Evolutionary conservation across 495 filamentous ascomycete species (phyloP).

Genomic region (Thozetella sp.): DNA sequence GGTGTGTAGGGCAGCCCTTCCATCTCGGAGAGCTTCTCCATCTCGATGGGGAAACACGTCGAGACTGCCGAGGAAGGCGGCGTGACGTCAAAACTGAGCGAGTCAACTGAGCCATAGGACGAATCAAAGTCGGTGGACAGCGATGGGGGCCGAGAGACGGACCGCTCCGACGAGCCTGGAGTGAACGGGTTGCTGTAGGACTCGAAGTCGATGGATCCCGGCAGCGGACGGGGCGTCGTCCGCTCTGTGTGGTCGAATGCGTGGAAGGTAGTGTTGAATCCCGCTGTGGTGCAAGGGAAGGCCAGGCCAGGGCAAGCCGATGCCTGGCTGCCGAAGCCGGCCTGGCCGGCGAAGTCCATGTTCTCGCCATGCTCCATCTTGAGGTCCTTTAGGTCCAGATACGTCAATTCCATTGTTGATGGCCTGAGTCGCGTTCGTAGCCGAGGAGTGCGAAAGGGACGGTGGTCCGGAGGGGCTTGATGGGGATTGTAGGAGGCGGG

Average conservation of each 20-base stretch:
- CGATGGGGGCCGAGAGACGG: neutral
- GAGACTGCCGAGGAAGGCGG: conserved; percentile 36
- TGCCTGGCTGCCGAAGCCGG: conserved; percentile 18
- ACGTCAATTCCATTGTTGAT: conserved; percentile 14
- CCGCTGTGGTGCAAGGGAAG: conserved; percentile 12
- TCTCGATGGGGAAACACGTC: conserved; percentile 31
- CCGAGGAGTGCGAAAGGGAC: conserved; percentile 7
- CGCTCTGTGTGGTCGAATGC: conserved; percentile 3
- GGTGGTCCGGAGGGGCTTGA: neutral
- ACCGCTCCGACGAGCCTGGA: conserved; percentile 16
- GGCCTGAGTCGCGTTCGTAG: neutral
- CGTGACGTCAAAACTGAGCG: conserved; percentile 24
- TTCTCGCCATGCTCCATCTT: conserved; percentile 19
- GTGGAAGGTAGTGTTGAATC: neutral
- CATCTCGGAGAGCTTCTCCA: conserved; percentile 9
- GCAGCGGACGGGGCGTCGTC: conserved; percentile 17
- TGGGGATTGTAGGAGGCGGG: neutral
- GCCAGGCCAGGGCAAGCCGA: conserved; percentile 8
- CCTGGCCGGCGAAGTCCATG: conserved; percentile 15
- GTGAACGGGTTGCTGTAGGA: conserved; percentile 11
- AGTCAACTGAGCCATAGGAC: conserved; percentile 18
- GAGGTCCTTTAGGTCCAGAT: conserved; percentile 14
- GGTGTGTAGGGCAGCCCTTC: neutral
- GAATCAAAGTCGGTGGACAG: conserved; percentile 5
- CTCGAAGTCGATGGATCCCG: conserved; percentile 17